A percentile compares a stretch with the other conserved stretches of the same genome.
phyloP scores from a whole-genome alignment of 2,329 filamentous ascomycete genomes.

The Colletotrichum godetiae region DNA sequence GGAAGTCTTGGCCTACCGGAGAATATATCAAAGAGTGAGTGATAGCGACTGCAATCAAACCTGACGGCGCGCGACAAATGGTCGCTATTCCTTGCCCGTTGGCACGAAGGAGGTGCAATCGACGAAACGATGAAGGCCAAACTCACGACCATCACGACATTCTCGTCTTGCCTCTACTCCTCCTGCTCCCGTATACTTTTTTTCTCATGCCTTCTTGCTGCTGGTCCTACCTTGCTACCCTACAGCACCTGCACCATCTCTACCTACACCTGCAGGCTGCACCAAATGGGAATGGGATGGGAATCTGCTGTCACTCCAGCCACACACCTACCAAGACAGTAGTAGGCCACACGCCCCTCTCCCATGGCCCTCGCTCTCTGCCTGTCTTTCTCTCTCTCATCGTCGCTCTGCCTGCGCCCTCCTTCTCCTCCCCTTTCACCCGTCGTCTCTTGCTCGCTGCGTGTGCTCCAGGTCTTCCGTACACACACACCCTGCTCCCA shows the following conservation, averaged over 20 bases:
- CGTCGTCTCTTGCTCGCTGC: background rate
- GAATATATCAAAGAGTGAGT: background rate
- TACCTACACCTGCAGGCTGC: constrained; percentile 10
- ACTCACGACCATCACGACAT: background rate
- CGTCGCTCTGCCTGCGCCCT: background rate
- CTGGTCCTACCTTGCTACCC: background rate
- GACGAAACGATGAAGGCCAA: background rate
- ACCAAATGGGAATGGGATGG: constrained; percentile 18
- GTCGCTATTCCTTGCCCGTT: background rate
- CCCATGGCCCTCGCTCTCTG: background rate
- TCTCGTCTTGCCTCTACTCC: background rate
- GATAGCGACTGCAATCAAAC: background rate
- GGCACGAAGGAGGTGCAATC: background rate
- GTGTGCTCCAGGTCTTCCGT: background rate
- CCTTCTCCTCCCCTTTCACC: background rate
- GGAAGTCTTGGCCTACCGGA: background rate
- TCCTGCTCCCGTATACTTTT: no score
- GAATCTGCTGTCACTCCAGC: background rate
- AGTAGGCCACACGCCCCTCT: background rate
- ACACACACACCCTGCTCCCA: constrained; percentile 3
- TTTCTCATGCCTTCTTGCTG: background rate
- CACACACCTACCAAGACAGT: background rate
- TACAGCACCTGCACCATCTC: background rate
- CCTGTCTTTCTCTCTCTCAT: background rate
- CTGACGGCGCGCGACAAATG: background rate